phyloP scores from a whole-genome alignment of 306 rosid species.

The Gleditsia sinensis region DNA sequence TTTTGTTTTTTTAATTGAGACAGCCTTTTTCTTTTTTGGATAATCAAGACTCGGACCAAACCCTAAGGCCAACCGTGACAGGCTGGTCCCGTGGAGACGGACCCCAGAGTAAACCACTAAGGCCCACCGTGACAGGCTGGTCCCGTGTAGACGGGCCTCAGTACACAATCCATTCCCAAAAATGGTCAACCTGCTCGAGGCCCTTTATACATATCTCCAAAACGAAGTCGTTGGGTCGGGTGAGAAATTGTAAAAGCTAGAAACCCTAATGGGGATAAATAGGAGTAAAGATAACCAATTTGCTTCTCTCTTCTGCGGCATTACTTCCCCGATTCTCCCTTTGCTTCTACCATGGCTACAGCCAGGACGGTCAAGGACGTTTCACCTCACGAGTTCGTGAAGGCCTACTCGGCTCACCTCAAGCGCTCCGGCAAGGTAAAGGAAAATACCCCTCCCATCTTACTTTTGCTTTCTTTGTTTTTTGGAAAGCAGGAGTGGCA shows the following conservation, averaged over 20 bases:
- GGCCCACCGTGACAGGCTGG: no score
- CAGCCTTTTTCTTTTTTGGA: no score
- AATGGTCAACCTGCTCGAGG: not conserved
- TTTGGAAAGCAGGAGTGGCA: not conserved
- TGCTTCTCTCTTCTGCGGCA: constrained; percentile 4
- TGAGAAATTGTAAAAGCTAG: not conserved
- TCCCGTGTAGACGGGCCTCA: not conserved
- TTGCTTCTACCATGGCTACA: constrained; percentile 32
- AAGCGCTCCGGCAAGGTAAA: constrained; percentile 42
- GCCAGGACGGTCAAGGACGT: constrained; percentile 39
- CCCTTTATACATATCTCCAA: not conserved
- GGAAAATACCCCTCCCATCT: not conserved
- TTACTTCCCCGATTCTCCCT: not conserved
- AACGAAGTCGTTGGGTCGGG: not conserved
- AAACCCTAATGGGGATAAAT: not conserved
- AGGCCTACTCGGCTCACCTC: constrained; percentile 40
- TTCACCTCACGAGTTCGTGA: constrained; percentile 43
- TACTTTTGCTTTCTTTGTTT: not conserved
- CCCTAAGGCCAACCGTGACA: no score
- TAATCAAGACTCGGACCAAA: no score
- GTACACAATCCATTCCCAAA: no score
- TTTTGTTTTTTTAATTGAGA: no score
- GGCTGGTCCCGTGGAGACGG: no score
- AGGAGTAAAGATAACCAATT: not conserved
- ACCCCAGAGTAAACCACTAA: no score